Conservation (phyloP, 768 basidiomycete genomes). For the Hericium erinaceus region DNA sequence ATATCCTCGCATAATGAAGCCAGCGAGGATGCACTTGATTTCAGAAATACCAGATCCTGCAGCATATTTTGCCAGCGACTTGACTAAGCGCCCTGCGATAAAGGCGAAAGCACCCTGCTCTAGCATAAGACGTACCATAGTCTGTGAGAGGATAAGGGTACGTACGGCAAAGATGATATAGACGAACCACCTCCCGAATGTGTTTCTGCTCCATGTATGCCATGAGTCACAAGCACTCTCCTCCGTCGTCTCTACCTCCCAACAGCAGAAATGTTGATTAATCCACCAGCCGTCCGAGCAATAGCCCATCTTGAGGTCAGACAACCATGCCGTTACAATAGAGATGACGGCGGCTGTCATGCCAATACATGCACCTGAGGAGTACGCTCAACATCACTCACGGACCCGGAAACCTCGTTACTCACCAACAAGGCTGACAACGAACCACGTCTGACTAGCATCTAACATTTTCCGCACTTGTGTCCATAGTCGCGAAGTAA, state of each 20-base stretch:
- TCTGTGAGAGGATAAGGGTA: slow-evolving; percentile 4
- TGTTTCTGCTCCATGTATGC: slow-evolving; percentile 78
- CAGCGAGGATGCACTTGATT: slow-evolving; percentile 95
- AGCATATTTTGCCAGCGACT: slow-evolving; percentile 84
- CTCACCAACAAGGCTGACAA: slow-evolving; percentile 85
- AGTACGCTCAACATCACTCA: not conserved
- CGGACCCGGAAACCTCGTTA: slow-evolving; percentile 5
- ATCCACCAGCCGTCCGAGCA: slow-evolving; percentile 98
- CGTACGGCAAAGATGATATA: slow-evolving; percentile 88
- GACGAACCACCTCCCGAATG: slow-evolving; percentile 67
- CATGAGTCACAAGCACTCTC: slow-evolving; percentile 82
- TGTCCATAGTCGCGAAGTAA: slow-evolving; percentile 48
- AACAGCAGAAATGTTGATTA: slow-evolving; percentile 96
- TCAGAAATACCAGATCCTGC: slow-evolving; percentile 98
- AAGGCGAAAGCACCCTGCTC: slow-evolving; percentile 72
- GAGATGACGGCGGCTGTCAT: slow-evolving; percentile 92
- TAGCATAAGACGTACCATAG: not conserved
- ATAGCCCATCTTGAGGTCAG: slow-evolving; percentile 96
- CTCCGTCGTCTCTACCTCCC: slow-evolving; percentile 83
- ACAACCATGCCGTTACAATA: slow-evolving; percentile 94
- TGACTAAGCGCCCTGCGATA: slow-evolving; percentile 81
- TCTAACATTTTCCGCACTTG: slow-evolving; percentile 50
- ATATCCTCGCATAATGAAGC: slow-evolving; percentile 96
- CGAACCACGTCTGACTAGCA: slow-evolving; percentile 85
- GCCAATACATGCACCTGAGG: slow-evolving; percentile 59